Evolutionary conservation across 305 asterid species (phyloP), one percentile per base, ranked within the genome.

Genomic region (Caryopteris hybrid): DNA sequence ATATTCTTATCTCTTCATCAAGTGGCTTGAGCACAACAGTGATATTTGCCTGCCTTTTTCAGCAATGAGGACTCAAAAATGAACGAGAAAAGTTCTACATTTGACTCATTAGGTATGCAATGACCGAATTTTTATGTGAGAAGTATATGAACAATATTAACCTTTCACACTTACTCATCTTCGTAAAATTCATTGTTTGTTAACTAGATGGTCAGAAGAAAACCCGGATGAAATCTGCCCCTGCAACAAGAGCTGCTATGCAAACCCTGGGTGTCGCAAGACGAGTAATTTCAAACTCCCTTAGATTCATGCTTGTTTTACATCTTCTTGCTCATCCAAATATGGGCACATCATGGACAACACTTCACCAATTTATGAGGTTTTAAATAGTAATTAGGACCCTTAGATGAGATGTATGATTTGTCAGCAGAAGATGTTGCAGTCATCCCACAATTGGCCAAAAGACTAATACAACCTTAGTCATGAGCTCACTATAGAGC

Each of bases 221-320:
- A 65, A 53, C 51, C 23, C 72, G 81, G 68, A 70, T 73, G 78
- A 88, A 84, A 76, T 78, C 87, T 50, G 69, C 85, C 48, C 76
- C 84, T 36, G 85, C 94, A 60, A 79, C 98, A 66, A 78, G 82
- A 73, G 80, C 75, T 27, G 90, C 92, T 61, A 83, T 84, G 81
- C 86, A 84, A 62, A 80, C 89, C 53, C 80, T 83, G 68, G 84
- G 83, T 42, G 85, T 89, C 64, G 62, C 78, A 56, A 81, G 82
- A 69, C 83, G 76, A 86, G 98, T 91, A 91, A 83, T 54, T 46
- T 50, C 76, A 42, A 34, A 70, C 41, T 59, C 57, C 71, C 71
- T 62, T 57, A 38, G 46, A 45, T 14, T 25, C 36, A 42, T 61
- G 61, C 61, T 20, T 54, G 17, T 57, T 41, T 70, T 66, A 29